Evolutionary conservation across 1,284 basidiomycete genomes (phyloP).

Genomic region (Vanrija sp.): DNA sequence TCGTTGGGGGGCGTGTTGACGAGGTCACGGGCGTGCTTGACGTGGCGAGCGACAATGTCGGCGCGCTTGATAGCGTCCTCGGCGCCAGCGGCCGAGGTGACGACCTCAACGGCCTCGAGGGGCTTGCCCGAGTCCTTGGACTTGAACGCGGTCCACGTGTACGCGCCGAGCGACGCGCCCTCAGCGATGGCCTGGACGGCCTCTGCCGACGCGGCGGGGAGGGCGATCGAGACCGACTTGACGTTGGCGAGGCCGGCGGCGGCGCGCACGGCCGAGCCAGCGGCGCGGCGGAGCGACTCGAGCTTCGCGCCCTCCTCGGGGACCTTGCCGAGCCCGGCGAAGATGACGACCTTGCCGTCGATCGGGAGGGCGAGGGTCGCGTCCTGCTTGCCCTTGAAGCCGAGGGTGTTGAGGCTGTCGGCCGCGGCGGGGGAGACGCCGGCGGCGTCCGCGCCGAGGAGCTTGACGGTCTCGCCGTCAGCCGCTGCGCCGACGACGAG

Average conservation of each 20-base stretch:
- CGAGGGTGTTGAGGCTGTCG: slow-evolving; percentile 8
- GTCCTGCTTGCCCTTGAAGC: slow-evolving; percentile 8
- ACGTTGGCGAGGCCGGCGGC: slow-evolving; percentile 4
- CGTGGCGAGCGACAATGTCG: slow-evolving; percentile 12
- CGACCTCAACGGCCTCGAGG: slow-evolving; percentile 7
- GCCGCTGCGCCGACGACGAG: too few relatives aligned
- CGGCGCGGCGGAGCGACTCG: slow-evolving; percentile 11
- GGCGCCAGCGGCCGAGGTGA: not conserved
- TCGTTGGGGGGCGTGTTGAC: slow-evolving; percentile 11
- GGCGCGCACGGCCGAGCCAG: slow-evolving; percentile 8
- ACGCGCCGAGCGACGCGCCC: slow-evolving; percentile 16
- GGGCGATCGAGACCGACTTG: slow-evolving; percentile 6
- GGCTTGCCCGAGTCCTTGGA: slow-evolving; percentile 10
- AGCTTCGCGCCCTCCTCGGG: slow-evolving; percentile 4
- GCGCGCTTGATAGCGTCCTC: slow-evolving; percentile 5
- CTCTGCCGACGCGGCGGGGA: slow-evolving; percentile 6
- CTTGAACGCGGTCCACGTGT: slow-evolving; percentile 19
- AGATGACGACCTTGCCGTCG: slow-evolving; percentile 7
- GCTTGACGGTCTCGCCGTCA: too few relatives aligned
- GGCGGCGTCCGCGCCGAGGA: too few relatives aligned
- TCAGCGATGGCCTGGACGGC: slow-evolving; percentile 12
- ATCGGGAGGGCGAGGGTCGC: slow-evolving; percentile 3
- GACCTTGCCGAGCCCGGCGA: slow-evolving; percentile 12
- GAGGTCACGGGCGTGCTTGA: slow-evolving; percentile 15
- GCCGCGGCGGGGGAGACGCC: too few relatives aligned